These are phyloP conservation scores for Trifolium repens DNA, from an alignment of 306 rosid species.

Conservation along the genomic window DNA sequence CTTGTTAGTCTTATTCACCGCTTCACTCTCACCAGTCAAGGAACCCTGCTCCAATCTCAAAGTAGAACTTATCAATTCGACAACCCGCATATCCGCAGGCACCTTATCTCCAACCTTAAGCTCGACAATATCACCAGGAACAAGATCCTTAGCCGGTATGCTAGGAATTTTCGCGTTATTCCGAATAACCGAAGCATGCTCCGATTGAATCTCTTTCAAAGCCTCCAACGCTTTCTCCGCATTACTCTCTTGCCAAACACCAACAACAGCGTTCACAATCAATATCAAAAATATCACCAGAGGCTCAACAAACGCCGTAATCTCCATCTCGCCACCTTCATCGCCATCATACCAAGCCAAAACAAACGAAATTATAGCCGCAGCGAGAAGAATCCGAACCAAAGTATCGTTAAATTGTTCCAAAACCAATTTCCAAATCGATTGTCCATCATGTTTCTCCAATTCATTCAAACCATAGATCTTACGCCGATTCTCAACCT, in stretches of 20 bases:
- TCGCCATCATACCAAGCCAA: conserved; percentile 87
- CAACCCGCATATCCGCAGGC: conserved; percentile 63
- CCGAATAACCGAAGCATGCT: conserved; percentile 72
- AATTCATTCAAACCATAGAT: conserved; percentile 75
- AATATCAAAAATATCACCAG: conserved; percentile 59
- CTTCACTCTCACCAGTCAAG: conserved; percentile 66
- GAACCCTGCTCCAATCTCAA: conserved; percentile 64
- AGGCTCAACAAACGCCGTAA: conserved; percentile 66
- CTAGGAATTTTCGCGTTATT: conserved; percentile 48
- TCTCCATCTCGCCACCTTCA: conserved; percentile 61
- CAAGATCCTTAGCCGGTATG: conserved; percentile 78
- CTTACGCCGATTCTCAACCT: conserved; percentile 59
- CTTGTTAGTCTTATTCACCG: conserved; percentile 56
- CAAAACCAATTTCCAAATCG: conserved; percentile 68
- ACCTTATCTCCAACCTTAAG: conserved; percentile 68
- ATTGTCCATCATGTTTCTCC: conserved; percentile 82
- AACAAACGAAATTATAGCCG: conserved; percentile 85
- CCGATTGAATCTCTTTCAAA: conserved; percentile 89
- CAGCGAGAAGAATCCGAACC: conserved; percentile 82
- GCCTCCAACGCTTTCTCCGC: conserved; percentile 97
- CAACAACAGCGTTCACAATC: conserved; percentile 71
- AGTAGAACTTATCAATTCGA: conserved; percentile 61
- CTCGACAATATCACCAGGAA: conserved; percentile 71
- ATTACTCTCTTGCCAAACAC: conserved; percentile 94
- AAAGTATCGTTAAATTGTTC: conserved; percentile 91